phyloP scores from a whole-genome alignment of 306 rosid species.

The Vicia sativa region DNA sequence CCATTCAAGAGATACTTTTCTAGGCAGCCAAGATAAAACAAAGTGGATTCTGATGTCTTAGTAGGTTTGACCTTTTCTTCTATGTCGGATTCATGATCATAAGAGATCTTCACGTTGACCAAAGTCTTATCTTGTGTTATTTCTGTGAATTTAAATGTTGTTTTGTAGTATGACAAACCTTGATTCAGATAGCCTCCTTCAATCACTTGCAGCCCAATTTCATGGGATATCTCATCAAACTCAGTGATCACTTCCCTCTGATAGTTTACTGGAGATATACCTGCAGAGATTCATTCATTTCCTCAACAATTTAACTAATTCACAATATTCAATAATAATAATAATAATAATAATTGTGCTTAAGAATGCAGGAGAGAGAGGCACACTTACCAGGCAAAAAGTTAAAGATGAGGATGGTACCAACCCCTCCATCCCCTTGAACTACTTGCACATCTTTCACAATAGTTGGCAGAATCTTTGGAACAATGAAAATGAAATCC shows the following conservation, averaged over 20 bases:
- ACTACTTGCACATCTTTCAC: slow-evolving; percentile 55
- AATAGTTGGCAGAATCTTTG: slow-evolving; percentile 52
- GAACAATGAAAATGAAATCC: slow-evolving; percentile 45
- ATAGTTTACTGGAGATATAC: slow-evolving; percentile 16
- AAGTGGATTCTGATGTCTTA: slow-evolving; percentile 42
- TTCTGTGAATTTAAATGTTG: slow-evolving; percentile 49
- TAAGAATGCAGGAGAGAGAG: neutral
- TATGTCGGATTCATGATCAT: slow-evolving; percentile 52
- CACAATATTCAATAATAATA: too few species aligned
- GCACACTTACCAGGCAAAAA: slow-evolving; percentile 50
- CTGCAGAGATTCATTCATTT: slow-evolving; percentile 31
- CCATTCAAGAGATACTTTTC: slow-evolving; percentile 47
- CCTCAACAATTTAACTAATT: neutral
- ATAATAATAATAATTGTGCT: too few species aligned
- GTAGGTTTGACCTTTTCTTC: slow-evolving; percentile 40
- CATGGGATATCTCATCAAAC: slow-evolving; percentile 50
- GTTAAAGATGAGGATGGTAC: slow-evolving; percentile 57
- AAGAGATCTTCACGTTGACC: slow-evolving; percentile 56
- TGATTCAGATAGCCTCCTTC: slow-evolving; percentile 60
- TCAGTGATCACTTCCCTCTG: slow-evolving; percentile 66
- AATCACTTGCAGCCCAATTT: slow-evolving; percentile 54
- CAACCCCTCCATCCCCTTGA: slow-evolving; percentile 75
- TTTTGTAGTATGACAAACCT: slow-evolving; percentile 61
- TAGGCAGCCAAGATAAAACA: slow-evolving; percentile 44
- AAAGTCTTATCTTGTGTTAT: slow-evolving; percentile 42